Evolutionary conservation across 306 rosid genomes (phyloP).

Genomic region (Arachis stenosperma): DNA sequence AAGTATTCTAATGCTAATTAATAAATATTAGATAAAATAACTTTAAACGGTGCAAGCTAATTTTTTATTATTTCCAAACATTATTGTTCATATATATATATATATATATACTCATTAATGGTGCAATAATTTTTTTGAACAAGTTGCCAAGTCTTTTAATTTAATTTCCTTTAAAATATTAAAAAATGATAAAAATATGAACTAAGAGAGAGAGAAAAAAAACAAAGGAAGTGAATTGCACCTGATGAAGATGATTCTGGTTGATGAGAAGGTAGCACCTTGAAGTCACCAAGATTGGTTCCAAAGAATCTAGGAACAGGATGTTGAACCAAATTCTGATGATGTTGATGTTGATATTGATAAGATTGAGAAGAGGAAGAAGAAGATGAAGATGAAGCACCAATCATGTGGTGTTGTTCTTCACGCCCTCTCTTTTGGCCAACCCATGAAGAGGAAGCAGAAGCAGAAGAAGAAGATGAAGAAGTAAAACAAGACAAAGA

Average conservation of each 20-base stretch:
- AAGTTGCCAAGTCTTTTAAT: background rate
- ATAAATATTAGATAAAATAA: too few species aligned
- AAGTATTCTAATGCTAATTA: too few species aligned
- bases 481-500: constrained; percentile 45
- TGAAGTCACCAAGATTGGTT: constrained; percentile 35
- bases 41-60: too few species aligned
- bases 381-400: constrained; percentile 8
- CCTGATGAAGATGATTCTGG: constrained; percentile 55
- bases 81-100: too few species aligned
- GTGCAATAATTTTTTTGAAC: constrained; percentile 23
- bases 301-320: constrained; percentile 35
- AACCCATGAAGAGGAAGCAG: constrained; percentile 34
- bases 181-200: constrained; percentile 2
- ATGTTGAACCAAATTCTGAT: constrained; percentile 34
- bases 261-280: constrained; percentile 41
- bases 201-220: background rate
- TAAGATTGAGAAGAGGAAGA: constrained; percentile 17
- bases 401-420: constrained; percentile 47
- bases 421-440: constrained; percentile 79
- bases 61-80: too few species aligned
- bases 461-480: constrained; percentile 30
- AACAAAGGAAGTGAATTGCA: constrained; percentile 42
- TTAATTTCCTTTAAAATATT: background rate
- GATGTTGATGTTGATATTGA: background rate
- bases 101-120: background rate